Conservation (phyloP, 108 stramenopile genomes). For the Asterionellopsis glacialis region DNA sequence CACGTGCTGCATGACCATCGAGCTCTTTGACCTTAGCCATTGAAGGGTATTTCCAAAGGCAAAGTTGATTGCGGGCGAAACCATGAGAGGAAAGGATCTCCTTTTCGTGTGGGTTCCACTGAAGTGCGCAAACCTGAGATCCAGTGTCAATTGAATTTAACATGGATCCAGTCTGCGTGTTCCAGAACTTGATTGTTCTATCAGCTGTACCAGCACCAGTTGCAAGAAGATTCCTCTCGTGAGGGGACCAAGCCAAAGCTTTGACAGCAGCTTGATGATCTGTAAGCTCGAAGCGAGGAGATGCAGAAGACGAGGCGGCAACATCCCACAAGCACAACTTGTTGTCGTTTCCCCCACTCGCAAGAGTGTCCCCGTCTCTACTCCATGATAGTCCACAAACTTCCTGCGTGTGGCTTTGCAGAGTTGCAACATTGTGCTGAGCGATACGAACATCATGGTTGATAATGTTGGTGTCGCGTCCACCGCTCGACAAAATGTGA, state of each 20-base stretch:
- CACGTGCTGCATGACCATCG: conserved; percentile 94
- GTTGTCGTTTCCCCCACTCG: conserved; percentile 98
- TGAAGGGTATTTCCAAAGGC: conserved; percentile 97
- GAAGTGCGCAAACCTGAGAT: conserved; percentile 93
- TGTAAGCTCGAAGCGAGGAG: conserved; percentile 75
- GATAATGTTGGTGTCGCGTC: conserved; percentile 89
- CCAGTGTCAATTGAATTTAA: conserved; percentile 97
- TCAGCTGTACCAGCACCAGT: conserved; percentile 98
- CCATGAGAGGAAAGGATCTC: conserved; percentile 97
- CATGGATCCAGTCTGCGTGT: conserved; percentile 90
- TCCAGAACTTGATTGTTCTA: conserved; percentile 99
- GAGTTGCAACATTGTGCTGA: conserved; percentile 77
- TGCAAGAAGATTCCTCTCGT: conserved; percentile 93
- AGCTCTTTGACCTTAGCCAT: conserved; percentile 97
- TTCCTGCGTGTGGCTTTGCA: conserved; percentile 83
- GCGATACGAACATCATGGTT: conserved; percentile 98
- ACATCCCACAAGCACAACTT: conserved; percentile 96
- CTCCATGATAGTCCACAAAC: conserved; percentile 98
- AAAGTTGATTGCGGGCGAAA: conserved; percentile 94
- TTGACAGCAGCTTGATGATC: conserved; percentile 98
- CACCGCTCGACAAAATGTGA: conserved; percentile 87
- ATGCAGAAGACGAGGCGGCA: conserved; percentile 29
- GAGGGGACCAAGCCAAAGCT: conserved; percentile 98
- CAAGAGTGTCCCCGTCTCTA: conserved; percentile 91
- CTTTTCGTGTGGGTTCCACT: conserved; percentile 94